Conservation (phyloP, 441 rosid species). For the Iberis amara region DNA sequence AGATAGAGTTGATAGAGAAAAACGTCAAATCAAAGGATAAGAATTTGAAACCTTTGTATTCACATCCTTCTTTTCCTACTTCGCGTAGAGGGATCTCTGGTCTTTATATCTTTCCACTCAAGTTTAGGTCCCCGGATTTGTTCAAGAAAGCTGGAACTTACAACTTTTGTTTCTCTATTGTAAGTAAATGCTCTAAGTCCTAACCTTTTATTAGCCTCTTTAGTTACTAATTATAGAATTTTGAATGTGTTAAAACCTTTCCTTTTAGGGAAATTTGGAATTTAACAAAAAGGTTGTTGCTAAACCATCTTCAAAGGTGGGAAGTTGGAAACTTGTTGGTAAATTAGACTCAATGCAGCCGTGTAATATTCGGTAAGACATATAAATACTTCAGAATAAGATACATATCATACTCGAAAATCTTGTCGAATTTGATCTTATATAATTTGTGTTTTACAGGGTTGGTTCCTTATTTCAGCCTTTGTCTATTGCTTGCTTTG, state of each 20-base stretch:
- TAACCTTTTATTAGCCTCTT: neutral
- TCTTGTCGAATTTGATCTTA: neutral
- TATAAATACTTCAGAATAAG: neutral
- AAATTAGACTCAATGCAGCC: constrained; percentile 5
- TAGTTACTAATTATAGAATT: constrained; percentile 9
- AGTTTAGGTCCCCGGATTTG: constrained; percentile 28
- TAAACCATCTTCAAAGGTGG: constrained; percentile 37
- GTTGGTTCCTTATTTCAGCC: constrained; percentile 23
- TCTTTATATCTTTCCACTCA: constrained; percentile 49
- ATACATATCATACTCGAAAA: neutral
- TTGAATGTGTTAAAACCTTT: constrained; percentile 5
- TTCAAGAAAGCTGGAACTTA: constrained; percentile 53
- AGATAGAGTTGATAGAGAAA: constrained; percentile 31
- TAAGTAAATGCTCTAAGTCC: constrained; percentile 28
- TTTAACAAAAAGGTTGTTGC: constrained; percentile 41
- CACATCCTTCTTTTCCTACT: constrained; percentile 33
- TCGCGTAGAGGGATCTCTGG: constrained; percentile 41
- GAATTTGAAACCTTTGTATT: constrained; percentile 28
- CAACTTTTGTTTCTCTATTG: constrained; percentile 45
- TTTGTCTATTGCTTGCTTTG: constrained; percentile 42
- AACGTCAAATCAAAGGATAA: constrained; percentile 7
- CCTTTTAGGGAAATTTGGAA: constrained; percentile 35
- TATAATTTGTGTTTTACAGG: neutral
- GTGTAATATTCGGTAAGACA: constrained; percentile 33
- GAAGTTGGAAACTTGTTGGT: constrained; percentile 40